Base-by-base conservation (phyloP, 2,329 filamentous ascomycete species). In the Rutstroemia sp. region DNA sequence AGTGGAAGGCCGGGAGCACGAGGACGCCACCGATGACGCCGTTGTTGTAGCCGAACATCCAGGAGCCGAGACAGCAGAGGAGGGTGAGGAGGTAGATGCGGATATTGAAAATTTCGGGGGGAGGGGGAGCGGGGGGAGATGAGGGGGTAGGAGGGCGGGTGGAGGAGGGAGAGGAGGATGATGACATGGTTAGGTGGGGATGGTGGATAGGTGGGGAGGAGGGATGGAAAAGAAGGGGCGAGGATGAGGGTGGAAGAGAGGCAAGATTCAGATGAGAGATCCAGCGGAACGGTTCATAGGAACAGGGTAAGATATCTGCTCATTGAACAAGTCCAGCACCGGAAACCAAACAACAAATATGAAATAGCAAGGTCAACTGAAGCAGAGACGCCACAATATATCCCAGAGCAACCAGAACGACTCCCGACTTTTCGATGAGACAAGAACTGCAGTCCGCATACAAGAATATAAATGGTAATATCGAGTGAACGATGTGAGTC, bases 1-100 rank as follows among this genome's bases (percentile, higher is more conserved):
- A 19, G 10, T 56, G 25, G 54, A 64, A 64, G 27, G 62, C 60
- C 21, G 62, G 62, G 4, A 65, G 58, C 30, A 63, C 63, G 19
- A 65, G 57, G 14, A 63, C 61, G 23, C 61, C 61, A 8, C 57
- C 61, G 38, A 66, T 65, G 38, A 63, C 58, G n/a, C 62, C 60
- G 21, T 61, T 63, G 51, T 64, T 62, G 52, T 63, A 64, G 25
- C 64, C 64, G 23, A 65, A 63, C 60, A 63, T 61, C 61, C 61
- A 63, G 14, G 50, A 57, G 2, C 63, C 63, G 3, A 63, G 51
- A 54, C 60, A 63, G 38, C 58, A 49, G 6, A 61, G 50, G 42
- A 64, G 57, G 7, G 61, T 60, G 9, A 64, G 57, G 46, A 58
- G 30, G 36, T 65, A 64, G 21, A 63, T 56, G 12, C 64, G 58